Evolutionary conservation across 345 rosid species (phyloP), one percentile per base, ranked within the genome.

Genomic region (Pistacia atlantica): DNA sequence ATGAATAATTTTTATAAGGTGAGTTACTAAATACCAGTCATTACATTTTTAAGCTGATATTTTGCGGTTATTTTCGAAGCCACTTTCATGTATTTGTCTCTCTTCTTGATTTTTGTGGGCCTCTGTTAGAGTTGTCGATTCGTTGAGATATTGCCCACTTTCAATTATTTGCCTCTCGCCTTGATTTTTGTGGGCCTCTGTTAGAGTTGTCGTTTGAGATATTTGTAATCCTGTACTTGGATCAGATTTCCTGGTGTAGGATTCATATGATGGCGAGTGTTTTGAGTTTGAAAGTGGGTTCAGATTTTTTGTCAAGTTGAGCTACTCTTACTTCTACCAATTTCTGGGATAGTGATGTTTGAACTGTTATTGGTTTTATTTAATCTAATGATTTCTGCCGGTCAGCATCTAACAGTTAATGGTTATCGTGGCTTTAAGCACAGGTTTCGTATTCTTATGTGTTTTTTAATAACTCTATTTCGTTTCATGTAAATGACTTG

Each of bases 281-380:
- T 72, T 65, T 77, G 80, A 80, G 78, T 74, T 80, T 75, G 82
- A 71, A 35, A 67, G 79, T 81, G 81, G 84, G 42, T 76, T 80
- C 42, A 72, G 87, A 85, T 83, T 75, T 89, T 85, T 82, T 72
- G 61, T 78, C 87, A 80, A 85, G 86, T 91, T 85, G 85, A 77
- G 35, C n/a, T 1, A 14, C 18, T 14, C 6, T n/a, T 14, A 65
- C n/a, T 74, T 86, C 84, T 80, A 73, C 74, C 72, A 17, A 60
- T 70, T 78, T 90, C 90, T 76, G 67, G 75, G 84, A 86, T 67
- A 75, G 71, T 2, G 80, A 84, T 81, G 66, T 69, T 71, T 62
- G 54, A 22, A 70, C 48, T 55, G 22, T 63, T 38, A 55, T 67
- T 72, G 67, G 33, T 65, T 54, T 72, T 65, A 48, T 52, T 65